Base-by-base conservation (phyloP, 257 asterid species). In the Solanum sitiens region DNA sequence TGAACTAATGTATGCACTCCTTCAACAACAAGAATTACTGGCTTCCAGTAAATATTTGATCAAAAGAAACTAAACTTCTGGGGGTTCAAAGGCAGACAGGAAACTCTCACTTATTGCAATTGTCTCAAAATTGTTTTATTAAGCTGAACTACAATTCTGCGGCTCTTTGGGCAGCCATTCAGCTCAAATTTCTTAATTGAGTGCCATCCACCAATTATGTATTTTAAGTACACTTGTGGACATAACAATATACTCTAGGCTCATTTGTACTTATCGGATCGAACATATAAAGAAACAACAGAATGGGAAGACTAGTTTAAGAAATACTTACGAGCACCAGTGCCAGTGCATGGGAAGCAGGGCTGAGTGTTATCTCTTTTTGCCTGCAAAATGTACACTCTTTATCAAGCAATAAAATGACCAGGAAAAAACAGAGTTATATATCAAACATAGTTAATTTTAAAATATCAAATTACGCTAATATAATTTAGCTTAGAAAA, bases 261-360 rank as follows among this genome's bases (percentile, higher is more conserved):
- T 75, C 23, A 75, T 75, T 75, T n/a, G 35, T 12, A 12, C 59
- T 75, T 11, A 75, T 40, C 6, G 3, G 14, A 11, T 74, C 7
- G 56, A 40, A 23, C 33, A 76, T 76, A 12, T n/a, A 6, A 76
- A 76, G 61, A 76, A 23, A 13, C 32, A 76, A 7, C 23, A 76
- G 83, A 23, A n/a, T 11, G 84, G 37, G 42, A 76, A 76, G 23
- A n/a, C 84, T 13, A n/a, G 61, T 25, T n/a, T 59, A 14, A 27
- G 90, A 87, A 87, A 23, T 11, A 90, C 98, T 93, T 93, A 97
- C 98, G 99, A 89, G 99, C 95, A 35, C 98, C 99, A 35, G 94
- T 73, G 88, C 99, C 99, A 35, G 83, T 87, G 91, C 99, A 97
- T 92, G 99, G 98, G 86, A 97, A 97, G 92, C 99, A 97, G 9